phyloP scores from a whole-genome alignment of 176 grass and related monocot genomes.

The Cenchrus fungigraminus region DNA sequence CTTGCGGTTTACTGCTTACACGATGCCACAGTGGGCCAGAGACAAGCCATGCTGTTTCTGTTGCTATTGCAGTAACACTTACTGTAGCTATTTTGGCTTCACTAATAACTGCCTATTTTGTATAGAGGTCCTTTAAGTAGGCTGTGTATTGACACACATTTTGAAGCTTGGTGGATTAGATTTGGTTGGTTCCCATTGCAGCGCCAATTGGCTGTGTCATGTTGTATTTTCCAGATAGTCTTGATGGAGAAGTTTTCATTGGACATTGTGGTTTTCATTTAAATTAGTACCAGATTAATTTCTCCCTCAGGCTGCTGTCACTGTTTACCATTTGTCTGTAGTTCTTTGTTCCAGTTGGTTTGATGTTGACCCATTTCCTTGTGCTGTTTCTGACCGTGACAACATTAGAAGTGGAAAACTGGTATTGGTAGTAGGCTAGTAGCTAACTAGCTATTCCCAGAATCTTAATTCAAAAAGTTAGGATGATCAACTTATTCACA shows the following conservation, averaged over 20 bases:
- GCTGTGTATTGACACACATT: neutral
- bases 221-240: neutral
- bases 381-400: constrained; percentile 26
- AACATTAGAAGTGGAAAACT: constrained; percentile 24
- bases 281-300: constrained; percentile 17
- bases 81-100: neutral
- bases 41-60: neutral
- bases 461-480: neutral
- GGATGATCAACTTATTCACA: neutral
- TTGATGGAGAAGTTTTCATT: constrained; percentile 44
- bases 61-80: neutral
- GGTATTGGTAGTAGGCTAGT: neutral
- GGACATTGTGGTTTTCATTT: constrained; percentile 39
- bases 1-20: constrained; percentile 10
- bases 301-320: neutral
- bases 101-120: neutral
- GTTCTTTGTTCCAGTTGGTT: constrained; percentile 23
- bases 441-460: neutral
- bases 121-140: constrained; percentile 3
- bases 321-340: constrained; percentile 37
- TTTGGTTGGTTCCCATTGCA: constrained; percentile 31
- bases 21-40: neutral
- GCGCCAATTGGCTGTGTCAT: constrained; percentile 8
- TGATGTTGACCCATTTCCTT: constrained; percentile 29
- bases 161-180: constrained; percentile 28